A percentile compares a stretch with the other conserved stretches of the same genome.
phyloP scores from a whole-genome alignment of 257 asterid species.

The Coffea eugenioides region DNA sequence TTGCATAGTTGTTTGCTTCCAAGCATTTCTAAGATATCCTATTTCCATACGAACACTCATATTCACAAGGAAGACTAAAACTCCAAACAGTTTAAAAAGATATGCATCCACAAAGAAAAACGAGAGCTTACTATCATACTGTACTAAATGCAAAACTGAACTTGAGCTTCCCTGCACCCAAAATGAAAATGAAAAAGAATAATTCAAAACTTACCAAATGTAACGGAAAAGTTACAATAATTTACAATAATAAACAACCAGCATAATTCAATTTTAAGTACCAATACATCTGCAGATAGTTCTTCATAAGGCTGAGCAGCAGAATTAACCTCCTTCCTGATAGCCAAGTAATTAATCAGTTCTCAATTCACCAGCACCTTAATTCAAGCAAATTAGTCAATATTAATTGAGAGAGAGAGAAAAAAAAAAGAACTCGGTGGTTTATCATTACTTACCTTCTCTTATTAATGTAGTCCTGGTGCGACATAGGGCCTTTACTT shows the following conservation, averaged over 20 bases:
- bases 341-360: background rate
- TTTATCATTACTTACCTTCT: conserved; percentile 40
- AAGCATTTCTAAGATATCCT: background rate
- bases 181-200: background rate
- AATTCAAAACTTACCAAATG: background rate
- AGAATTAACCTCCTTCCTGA: conserved; percentile 67
- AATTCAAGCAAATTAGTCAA: background rate
- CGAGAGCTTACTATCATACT: conserved; percentile 63
- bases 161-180: conserved; percentile 47
- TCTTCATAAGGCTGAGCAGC: conserved; percentile 48
- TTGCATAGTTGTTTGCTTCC: background rate
- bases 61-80: background rate
- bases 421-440: too few relatives aligned
- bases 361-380: background rate
- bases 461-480: conserved; percentile 62
- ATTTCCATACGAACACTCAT: too few relatives aligned
- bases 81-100: too few relatives aligned
- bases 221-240: background rate
- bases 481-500: conserved; percentile 69
- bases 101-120: background rate
- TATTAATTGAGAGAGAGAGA: background rate
- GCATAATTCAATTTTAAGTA: conserved; percentile 20
- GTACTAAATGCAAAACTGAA: conserved; percentile 55
- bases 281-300: conserved; percentile 67
- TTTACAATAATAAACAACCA: background rate